Evolutionary conservation across 768 basidiomycete species (phyloP).

Genomic region (Cyclocybe aegerita): DNA sequence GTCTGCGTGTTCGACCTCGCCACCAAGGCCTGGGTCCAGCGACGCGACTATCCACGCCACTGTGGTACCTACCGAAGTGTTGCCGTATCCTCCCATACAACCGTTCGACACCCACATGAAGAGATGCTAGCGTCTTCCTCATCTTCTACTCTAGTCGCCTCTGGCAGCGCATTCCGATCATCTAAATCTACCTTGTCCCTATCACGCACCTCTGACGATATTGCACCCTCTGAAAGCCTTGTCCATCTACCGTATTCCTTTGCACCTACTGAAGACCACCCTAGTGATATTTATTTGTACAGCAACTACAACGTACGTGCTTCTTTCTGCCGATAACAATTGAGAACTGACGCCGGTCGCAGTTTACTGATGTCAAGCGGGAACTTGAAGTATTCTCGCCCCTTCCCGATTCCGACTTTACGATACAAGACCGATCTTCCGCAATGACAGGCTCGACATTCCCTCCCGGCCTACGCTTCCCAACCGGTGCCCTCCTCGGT

Average conservation of each 20-base stretch:
- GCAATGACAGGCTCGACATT: constrained; percentile 80
- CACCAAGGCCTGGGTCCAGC: constrained; percentile 73
- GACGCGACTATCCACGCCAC: constrained; percentile 84
- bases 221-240: constrained; percentile 58
- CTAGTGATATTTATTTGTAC: constrained; percentile 87
- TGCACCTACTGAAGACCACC: constrained; percentile 67
- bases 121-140: constrained; percentile 46
- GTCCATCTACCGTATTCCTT: constrained; percentile 78
- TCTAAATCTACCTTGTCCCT: constrained; percentile 30
- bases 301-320: constrained; percentile 90
- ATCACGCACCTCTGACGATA: constrained; percentile 39
- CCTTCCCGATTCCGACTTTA: constrained; percentile 71
- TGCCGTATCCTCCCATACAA: constrained; percentile 70
- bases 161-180: constrained; percentile 58
- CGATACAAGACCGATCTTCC: constrained; percentile 75
- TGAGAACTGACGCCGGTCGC: constrained; percentile 8
- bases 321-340: neutral
- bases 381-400: constrained; percentile 93
- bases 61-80: constrained; percentile 96
- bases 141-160: constrained; percentile 46
- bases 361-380: constrained; percentile 95
- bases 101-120: constrained; percentile 69
- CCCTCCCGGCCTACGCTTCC: constrained; percentile 95
- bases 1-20: constrained; percentile 86
- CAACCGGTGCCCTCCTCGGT: constrained; percentile 90